These are phyloP conservation scores for Coleophoma eucalyptorum DNA, from an alignment of 2,329 filamentous ascomycete genomes.

Conservation along the genomic window DNA sequence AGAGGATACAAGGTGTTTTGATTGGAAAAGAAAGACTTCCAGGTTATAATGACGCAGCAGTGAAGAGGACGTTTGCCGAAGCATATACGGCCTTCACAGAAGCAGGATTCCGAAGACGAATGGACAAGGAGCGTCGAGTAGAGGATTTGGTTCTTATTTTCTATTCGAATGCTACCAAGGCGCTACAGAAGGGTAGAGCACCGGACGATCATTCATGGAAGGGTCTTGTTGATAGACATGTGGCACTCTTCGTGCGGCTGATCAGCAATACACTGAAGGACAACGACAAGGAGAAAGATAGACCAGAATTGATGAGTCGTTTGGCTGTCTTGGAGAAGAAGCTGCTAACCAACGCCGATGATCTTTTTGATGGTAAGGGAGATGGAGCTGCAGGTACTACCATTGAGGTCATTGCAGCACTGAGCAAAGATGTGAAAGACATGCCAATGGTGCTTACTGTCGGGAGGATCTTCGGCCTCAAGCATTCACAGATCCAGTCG, in stretches of 20 bases:
- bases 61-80: constrained; percentile 91
- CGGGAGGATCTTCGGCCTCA: constrained; percentile 78
- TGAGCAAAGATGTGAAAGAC: constrained; percentile 92
- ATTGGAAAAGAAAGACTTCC: constrained; percentile 78
- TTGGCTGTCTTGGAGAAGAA: constrained; percentile 86
- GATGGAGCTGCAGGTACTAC: constrained; percentile 58
- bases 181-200: constrained; percentile 73
- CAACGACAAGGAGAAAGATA: constrained; percentile 79
- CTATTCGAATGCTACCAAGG: constrained; percentile 90
- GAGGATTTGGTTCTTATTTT: constrained; percentile 95
- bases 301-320: constrained; percentile 77
- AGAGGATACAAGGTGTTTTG: constrained; percentile 39
- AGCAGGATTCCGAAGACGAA: constrained; percentile 78
- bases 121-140: constrained; percentile 90
- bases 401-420: constrained; percentile 76
- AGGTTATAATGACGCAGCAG: constrained; percentile 83
- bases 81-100: constrained; percentile 94
- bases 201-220: constrained; percentile 87
- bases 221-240: constrained; percentile 85
- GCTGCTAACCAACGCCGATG: constrained; percentile 88
- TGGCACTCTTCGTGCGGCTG: constrained; percentile 89
- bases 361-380: constrained; percentile 64
- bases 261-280: constrained; percentile 76
- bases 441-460: constrained; percentile 93
- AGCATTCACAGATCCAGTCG: constrained; percentile 74